phyloP scores from a whole-genome alignment of 805 yeast species.

The Metschnikowia vanudenii region DNA sequence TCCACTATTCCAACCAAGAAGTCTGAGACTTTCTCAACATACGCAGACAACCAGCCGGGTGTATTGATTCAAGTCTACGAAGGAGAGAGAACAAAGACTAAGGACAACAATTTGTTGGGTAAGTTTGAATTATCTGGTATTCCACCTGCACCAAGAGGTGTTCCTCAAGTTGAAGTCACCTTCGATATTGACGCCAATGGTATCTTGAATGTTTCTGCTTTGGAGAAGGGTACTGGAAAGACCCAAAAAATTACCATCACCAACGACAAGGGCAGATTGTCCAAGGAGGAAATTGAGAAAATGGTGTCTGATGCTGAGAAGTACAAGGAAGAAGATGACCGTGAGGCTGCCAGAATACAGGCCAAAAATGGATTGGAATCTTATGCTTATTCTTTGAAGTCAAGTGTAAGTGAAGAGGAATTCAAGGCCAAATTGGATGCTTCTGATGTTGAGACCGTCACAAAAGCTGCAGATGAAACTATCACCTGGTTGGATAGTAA shows the following conservation, averaged over 20 bases:
- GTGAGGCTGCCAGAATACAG: conserved; percentile 79
- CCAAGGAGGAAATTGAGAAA: conserved; percentile 92
- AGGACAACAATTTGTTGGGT: conserved; percentile 88
- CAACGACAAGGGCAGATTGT: conserved; percentile 91
- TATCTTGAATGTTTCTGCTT: conserved; percentile 79
- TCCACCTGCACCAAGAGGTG: conserved; percentile 92
- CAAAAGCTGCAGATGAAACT: conserved; percentile 14
- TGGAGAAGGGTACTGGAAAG: conserved; percentile 94
- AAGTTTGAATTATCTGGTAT: conserved; percentile 83
- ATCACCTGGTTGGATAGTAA: conserved; percentile 38
- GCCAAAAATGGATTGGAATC: conserved; percentile 86
- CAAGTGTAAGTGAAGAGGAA: conserved; percentile 47
- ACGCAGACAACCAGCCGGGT: conserved; percentile 94
- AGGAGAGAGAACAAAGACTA: conserved; percentile 94
- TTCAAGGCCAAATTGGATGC: conserved; percentile 26
- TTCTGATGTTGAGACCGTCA: conserved; percentile 13
- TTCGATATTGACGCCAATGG: conserved; percentile 86
- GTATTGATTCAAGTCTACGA: conserved; percentile 91
- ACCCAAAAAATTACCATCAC: conserved; percentile 87
- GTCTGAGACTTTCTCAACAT: conserved; percentile 93
- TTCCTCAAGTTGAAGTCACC: conserved; percentile 88
- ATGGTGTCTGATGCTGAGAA: conserved; percentile 98
- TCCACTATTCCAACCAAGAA: conserved; percentile 95
- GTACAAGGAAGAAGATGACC: conserved; percentile 87
- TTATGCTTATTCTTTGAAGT: conserved; percentile 80